Conservation (phyloP, 148 eudicot species). For the Mesembryanthemum crystallinum region DNA sequence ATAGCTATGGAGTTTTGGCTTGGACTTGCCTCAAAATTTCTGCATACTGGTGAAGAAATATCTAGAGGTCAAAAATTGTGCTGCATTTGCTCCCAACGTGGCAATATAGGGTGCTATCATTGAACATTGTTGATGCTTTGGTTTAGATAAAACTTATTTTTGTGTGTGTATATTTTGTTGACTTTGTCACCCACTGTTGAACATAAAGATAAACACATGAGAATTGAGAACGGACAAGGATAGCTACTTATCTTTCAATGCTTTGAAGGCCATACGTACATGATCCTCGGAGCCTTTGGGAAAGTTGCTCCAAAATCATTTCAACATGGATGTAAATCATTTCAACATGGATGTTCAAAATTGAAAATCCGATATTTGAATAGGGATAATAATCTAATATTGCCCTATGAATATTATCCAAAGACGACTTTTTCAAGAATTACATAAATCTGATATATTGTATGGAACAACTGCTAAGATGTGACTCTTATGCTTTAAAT, state of each 20-base stretch:
- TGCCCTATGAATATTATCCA: too few relatives aligned
- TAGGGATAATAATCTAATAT: too few relatives aligned
- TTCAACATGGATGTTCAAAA: too few relatives aligned
- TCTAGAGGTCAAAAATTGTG: background rate
- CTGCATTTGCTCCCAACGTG: conserved; percentile 18
- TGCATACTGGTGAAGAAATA: background rate
- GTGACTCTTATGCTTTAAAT: too few relatives aligned
- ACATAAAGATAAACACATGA: background rate
- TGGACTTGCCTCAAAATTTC: background rate
- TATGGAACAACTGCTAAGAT: too few relatives aligned
- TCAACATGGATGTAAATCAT: too few relatives aligned
- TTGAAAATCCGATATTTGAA: too few relatives aligned
- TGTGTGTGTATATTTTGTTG: background rate
- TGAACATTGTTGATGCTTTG: background rate
- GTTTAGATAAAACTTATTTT: background rate
- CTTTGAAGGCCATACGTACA: background rate
- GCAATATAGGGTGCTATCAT: conserved; percentile 19
- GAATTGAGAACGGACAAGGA: too few relatives aligned
- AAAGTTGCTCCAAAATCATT: background rate
- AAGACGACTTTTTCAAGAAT: too few relatives aligned
- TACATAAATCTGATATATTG: too few relatives aligned
- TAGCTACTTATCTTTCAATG: background rate
- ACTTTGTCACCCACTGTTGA: background rate
- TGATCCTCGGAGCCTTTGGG: background rate
- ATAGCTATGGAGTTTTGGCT: too few relatives aligned